A percentile compares a stretch with the other conserved stretches of the same genome.
Conservation (phyloP, 2,329 filamentous ascomycete species). For the Sporothrix euskadiensis region DNA sequence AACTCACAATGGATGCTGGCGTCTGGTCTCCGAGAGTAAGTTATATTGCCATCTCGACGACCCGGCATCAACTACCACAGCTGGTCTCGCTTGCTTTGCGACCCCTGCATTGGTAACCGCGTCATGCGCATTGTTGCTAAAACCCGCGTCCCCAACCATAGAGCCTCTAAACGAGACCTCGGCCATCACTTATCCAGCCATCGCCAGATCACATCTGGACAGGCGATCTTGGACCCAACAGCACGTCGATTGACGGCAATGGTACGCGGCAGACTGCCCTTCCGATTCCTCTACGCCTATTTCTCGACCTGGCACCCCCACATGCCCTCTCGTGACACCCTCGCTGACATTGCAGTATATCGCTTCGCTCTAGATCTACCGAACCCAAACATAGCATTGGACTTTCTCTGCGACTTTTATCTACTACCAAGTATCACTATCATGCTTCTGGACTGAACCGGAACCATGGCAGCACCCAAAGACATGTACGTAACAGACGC, state of each 20-base stretch:
- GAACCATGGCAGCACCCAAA: conserved; percentile 28
- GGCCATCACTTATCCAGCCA: conserved; percentile 16
- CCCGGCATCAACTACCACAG: background rate
- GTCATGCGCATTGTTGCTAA: conserved; percentile 16
- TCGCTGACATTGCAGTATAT: background rate
- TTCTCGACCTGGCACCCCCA: no score
- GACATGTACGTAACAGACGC: conserved; percentile 22
- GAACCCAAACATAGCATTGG: background rate
- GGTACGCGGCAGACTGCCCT: background rate
- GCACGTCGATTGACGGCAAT: background rate
- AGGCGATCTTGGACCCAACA: background rate
- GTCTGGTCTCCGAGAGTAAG: conserved; percentile 27
- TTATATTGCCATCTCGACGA: background rate
- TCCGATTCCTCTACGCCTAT: no score
- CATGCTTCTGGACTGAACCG: conserved; percentile 17
- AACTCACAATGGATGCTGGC: conserved; percentile 28
- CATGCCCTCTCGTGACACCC: background rate
- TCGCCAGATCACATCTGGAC: background rate
- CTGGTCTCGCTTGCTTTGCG: background rate
- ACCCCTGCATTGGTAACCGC: background rate
- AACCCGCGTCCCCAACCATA: conserved; percentile 6
- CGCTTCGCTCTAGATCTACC: background rate
- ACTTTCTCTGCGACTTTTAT: background rate
- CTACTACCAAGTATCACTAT: conserved; percentile 3
- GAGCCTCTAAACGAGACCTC: conserved; percentile 29